Percentiles rank a stretch among this genome's conserved stretches.
Conservation (phyloP, 1,284 basidiomycete genomes). For the Ceratobasidium sp. region DNA sequence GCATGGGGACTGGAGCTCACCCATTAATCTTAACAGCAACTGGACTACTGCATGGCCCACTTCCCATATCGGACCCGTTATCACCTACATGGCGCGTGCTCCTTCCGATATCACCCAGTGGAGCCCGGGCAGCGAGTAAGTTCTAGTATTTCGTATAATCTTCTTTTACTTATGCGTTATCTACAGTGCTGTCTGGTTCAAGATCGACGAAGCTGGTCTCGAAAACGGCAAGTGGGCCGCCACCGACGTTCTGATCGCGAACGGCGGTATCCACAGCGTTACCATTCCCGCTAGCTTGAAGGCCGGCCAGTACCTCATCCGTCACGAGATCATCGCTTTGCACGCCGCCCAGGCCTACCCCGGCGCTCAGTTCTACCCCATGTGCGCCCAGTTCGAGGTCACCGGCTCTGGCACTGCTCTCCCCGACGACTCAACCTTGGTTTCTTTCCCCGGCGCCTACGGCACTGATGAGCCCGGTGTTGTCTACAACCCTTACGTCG, state of each 20-base stretch:
- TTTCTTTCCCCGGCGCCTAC: constrained; percentile 62
- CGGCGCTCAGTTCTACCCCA: constrained; percentile 54
- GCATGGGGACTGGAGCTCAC: constrained; percentile 53
- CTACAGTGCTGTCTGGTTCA: constrained; percentile 57
- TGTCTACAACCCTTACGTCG: constrained; percentile 53
- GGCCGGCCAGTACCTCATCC: constrained; percentile 58
- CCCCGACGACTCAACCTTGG: constrained; percentile 52
- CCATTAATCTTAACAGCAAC: neutral
- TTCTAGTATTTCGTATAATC: constrained; percentile 5
- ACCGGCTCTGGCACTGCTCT: constrained; percentile 58
- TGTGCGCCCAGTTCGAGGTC: constrained; percentile 55
- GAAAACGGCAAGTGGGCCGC: constrained; percentile 56
- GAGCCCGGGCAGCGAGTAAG: constrained; percentile 54
- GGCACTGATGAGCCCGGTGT: constrained; percentile 55
- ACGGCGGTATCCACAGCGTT: constrained; percentile 55
- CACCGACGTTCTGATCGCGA: constrained; percentile 52
- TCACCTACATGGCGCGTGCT: constrained; percentile 58
- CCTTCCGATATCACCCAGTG: constrained; percentile 54
- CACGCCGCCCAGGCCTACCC: constrained; percentile 50
- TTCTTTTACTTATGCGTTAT: neutral
- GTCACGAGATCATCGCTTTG: constrained; percentile 57
- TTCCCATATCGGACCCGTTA: constrained; percentile 52
- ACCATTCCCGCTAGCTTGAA: constrained; percentile 55
- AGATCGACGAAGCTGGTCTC: constrained; percentile 56
- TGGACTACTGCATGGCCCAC: constrained; percentile 37